Evolutionary conservation across 2,329 filamentous ascomycete species (phyloP), one percentile per base, ranked within the genome.

Genomic region (Nakataea oryzae): DNA sequence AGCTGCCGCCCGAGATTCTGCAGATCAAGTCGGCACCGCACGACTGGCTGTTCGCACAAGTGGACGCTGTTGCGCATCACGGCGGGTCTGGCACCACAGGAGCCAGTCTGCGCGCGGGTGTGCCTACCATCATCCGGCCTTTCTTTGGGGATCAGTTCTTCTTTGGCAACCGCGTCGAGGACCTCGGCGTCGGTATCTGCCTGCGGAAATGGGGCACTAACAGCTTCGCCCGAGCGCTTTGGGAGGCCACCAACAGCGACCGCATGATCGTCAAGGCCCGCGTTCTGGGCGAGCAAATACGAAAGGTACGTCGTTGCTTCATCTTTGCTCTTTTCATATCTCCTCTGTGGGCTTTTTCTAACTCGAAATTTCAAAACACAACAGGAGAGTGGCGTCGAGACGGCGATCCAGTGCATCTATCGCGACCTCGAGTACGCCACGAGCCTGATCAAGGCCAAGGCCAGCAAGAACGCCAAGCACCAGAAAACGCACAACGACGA

Each of bases 121-220:
- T 96, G 6, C 95, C 95, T 0, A 97, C 95, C 0, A 93, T 99
- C 66, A 89, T 97, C 71, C 90, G 93, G 64, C 95, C 95, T 0
- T 99, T 97, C 78, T 99, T 99, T 71, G 95, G 95, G 6, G 95
- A 99, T 69, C 95, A 99, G 72, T 97, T 89, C 80, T 99, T 99
- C 79, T 97, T 96, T 69, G 95, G 92, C 8, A 85, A 82, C 32
- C 84, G 95, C 4, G 89, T 97, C 1, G 92, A 97, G 73, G 93
- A 97, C 70, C 80, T 99, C 7, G 93, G 95, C 0, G 95, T 97
- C 2, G 95, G 95, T 0, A 87, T 96, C 26, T 91, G 88, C 70
- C 80, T 99, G 68, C 92, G 89, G 78, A 95, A 91, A 74, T 86
- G 96, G 78, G 96, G 95, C 27, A 88, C 90, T n/a, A 89, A 85